Evolutionary conservation across 257 asterid genomes (phyloP), one percentile per base, ranked within the genome.

Genomic region (Scutellaria galericulata): DNA sequence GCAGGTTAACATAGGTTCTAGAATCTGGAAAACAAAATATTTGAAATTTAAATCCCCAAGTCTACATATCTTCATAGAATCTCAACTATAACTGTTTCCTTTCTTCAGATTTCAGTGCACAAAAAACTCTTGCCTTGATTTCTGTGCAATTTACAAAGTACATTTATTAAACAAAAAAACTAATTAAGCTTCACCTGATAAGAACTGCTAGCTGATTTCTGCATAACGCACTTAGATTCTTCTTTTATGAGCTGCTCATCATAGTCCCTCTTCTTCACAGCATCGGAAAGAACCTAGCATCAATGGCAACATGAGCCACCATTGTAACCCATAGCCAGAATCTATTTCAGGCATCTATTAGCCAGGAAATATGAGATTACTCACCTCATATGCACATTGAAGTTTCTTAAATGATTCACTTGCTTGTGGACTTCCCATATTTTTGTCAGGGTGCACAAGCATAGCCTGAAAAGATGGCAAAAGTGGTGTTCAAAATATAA

Each of bases 361-460:
- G 56, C 63, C 46, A 46, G 40, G 14, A 62, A 50, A 46, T 40
- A 46, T 20, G 51, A 52, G 61, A 62, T 27, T 5, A 71, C 57
- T 85, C 75, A 92, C 99, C 88, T 95, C 99, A 79, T 95, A 95
- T 65, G 98, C 98, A 78, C 97, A 88, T 74, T 95, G 99, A 75
- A 95, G 96, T 82, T 92, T 95, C 85, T 95, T 92, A 76, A 95
- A 95, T 2, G 99, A 95, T 82, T 95, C 99, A 80, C 97, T 87
- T 61, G 99, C 96, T 74, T 84, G 84, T 24, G 93, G 83, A 73
- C 87, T 90, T 73, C 99, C 98, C 98, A 90, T 90, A 78, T 95
- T 95, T 81, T 95, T 95, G 80, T 95, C 99, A 7, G 98, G 99
- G 81, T 95, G 99, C 76, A 95, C 99, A 75, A 95, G 96, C 96